phyloP scores from a whole-genome alignment of 352 stramenopile genomes.

The Poterioochromonas sp. region DNA sequence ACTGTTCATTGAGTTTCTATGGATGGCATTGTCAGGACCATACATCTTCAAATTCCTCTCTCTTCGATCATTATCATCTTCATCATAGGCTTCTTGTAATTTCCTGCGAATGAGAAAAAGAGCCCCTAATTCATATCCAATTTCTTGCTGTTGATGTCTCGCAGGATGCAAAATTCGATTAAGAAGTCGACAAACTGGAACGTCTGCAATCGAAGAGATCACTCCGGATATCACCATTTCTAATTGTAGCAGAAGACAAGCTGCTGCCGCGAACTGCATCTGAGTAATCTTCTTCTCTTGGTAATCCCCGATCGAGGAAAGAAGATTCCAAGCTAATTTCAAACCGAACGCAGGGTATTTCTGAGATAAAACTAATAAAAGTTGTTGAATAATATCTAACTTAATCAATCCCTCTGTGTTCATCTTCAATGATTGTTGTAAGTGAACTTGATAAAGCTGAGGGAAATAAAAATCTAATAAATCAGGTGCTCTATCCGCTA shows the following conservation, averaged over 20 bases:
- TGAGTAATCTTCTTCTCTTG: conserved; percentile 48
- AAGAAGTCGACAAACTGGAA: not conserved
- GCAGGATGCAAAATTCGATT: conserved; percentile 56
- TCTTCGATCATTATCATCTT: conserved; percentile 60
- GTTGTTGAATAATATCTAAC: conserved; percentile 72
- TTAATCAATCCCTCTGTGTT: conserved; percentile 55
- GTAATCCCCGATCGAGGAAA: conserved; percentile 67
- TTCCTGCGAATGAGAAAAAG: conserved; percentile 43
- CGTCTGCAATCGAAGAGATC: conserved; percentile 16
- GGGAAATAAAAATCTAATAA: conserved; percentile 76
- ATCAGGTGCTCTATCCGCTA: conserved; percentile 55
- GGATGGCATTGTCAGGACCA: not conserved
- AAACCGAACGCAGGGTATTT: conserved; percentile 69
- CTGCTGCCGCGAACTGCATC: conserved; percentile 1
- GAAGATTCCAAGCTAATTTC: conserved; percentile 69
- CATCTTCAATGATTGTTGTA: conserved; percentile 62
- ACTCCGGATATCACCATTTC: conserved; percentile 15
- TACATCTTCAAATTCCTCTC: conserved; percentile 51
- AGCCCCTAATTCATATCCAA: conserved; percentile 12
- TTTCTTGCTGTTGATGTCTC: conserved; percentile 66
- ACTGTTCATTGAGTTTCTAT: not conserved
- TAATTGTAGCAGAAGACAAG: conserved; percentile 19
- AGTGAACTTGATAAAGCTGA: conserved; percentile 73
- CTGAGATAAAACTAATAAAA: conserved; percentile 70
- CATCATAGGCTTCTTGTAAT: conserved; percentile 54